Percentiles rank a stretch among this genome's conserved stretches.
phyloP scores from a whole-genome alignment of 2,329 filamentous ascomycete species.

The Xylaria sp. region DNA sequence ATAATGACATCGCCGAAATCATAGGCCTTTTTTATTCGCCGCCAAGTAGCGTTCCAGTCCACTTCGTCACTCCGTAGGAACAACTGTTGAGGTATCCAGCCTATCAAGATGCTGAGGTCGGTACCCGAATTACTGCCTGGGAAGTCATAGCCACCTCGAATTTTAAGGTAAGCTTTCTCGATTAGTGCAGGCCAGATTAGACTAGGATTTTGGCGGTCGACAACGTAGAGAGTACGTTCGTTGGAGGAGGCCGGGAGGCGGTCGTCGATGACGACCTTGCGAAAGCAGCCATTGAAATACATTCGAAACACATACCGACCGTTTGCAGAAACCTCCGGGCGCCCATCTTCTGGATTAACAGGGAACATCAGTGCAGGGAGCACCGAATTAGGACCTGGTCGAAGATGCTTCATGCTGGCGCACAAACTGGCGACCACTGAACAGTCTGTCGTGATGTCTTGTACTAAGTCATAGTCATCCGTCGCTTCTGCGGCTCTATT shows the following conservation, averaged over 20 bases:
- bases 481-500: constrained; percentile 51
- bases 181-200: constrained; percentile 91
- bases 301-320: constrained; percentile 94
- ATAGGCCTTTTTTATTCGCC: constrained; percentile 78
- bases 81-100: constrained; percentile 96
- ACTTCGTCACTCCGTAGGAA: constrained; percentile 89
- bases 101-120: constrained; percentile 90
- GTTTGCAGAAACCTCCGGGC: constrained; percentile 75
- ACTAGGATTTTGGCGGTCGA: constrained; percentile 83
- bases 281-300: constrained; percentile 94
- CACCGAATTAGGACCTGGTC: constrained; percentile 75
- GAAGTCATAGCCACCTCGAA: constrained; percentile 96
- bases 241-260: constrained; percentile 82
- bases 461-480: constrained; percentile 81
- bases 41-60: constrained; percentile 81
- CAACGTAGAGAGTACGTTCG: constrained; percentile 82
- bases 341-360: constrained; percentile 67
- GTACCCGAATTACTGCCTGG: constrained; percentile 97
- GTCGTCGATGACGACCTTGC: constrained; percentile 90
- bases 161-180: constrained; percentile 96
- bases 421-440: constrained; percentile 97
- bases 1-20: constrained; percentile 83
- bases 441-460: constrained; percentile 95
- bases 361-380: constrained; percentile 81
- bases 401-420: constrained; percentile 76